Conservation (phyloP, 805 yeast species). For the Ogataea chonburiensis region DNA sequence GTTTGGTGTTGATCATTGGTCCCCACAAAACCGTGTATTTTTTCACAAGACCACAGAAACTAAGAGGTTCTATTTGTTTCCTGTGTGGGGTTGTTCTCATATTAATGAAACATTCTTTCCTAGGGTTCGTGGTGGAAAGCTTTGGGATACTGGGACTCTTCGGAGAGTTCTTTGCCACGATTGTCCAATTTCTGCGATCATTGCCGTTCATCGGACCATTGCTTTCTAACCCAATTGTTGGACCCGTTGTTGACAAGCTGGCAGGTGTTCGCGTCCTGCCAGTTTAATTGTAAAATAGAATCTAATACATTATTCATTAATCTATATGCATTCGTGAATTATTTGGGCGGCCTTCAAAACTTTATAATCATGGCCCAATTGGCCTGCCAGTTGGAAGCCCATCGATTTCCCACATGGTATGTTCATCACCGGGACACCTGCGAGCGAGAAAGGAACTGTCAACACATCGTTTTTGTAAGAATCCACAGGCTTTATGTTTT, state of each 20-base stretch:
- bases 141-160: conserved; percentile 88
- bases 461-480: conserved; percentile 79
- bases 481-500: conserved; percentile 41
- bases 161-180: conserved; percentile 88
- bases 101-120: conserved; percentile 69
- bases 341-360: conserved; percentile 44
- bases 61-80: conserved; percentile 84
- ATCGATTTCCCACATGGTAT: conserved; percentile 59
- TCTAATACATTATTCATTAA: not conserved
- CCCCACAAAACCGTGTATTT: conserved; percentile 77
- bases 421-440: conserved; percentile 84
- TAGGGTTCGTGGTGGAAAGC: conserved; percentile 82
- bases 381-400: conserved; percentile 84
- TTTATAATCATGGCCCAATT: conserved; percentile 73
- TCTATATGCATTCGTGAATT: conserved; percentile 13
- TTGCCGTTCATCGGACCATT: conserved; percentile 86
- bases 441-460: conserved; percentile 87
- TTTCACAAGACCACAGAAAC: conserved; percentile 82
- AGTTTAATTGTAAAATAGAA: conserved; percentile 37
- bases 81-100: conserved; percentile 73
- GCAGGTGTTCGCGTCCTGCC: conserved; percentile 72
- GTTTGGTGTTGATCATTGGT: conserved; percentile 83
- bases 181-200: conserved; percentile 81
- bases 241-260: conserved; percentile 66
- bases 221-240: conserved; percentile 74